Evolutionary conservation across 371 early-diverging fungal genomes (phyloP).

Genomic region (Parasitella parasitica): DNA sequence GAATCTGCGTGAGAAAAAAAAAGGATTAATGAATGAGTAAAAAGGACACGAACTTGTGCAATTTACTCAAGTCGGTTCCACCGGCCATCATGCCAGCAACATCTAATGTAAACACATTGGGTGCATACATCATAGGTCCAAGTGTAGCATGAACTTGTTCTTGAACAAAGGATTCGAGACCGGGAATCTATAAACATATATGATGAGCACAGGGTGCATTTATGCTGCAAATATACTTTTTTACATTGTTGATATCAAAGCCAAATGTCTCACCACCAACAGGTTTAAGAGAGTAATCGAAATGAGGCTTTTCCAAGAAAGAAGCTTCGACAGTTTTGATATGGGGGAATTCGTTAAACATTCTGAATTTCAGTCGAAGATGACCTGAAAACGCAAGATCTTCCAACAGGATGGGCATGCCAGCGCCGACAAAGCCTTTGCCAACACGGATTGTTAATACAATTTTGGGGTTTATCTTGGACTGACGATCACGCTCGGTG

Average conservation of each 20-base stretch:
- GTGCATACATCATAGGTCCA: slow-evolving; percentile 85
- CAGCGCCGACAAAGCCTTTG: slow-evolving; percentile 81
- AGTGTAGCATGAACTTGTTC: slow-evolving; percentile 80
- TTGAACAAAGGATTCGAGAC: slow-evolving; percentile 75
- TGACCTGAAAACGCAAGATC: slow-evolving; percentile 90
- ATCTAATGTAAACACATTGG: slow-evolving; percentile 82
- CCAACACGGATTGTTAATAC: slow-evolving; percentile 88
- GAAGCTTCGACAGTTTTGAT: slow-evolving; percentile 88
- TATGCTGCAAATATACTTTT: background rate
- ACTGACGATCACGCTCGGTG: slow-evolving; percentile 64
- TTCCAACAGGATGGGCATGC: slow-evolving; percentile 90
- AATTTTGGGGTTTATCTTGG: slow-evolving; percentile 89
- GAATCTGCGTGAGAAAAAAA: slow-evolving; percentile 34
- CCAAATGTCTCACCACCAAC: slow-evolving; percentile 88
- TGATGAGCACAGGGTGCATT: background rate
- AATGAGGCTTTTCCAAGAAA: slow-evolving; percentile 85
- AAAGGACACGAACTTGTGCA: no score
- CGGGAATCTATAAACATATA: slow-evolving; percentile 66
- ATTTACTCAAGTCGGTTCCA: slow-evolving; percentile 43
- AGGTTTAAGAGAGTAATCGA: slow-evolving; percentile 96
- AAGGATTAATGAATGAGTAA: background rate
- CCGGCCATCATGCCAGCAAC: slow-evolving; percentile 84
- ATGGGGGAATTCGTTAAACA: slow-evolving; percentile 88
- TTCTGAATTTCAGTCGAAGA: slow-evolving; percentile 79
- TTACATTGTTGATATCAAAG: slow-evolving; percentile 79